Evolutionary conservation across 768 basidiomycete genomes (phyloP).

Genomic region (Rhodotorula graminis): DNA sequence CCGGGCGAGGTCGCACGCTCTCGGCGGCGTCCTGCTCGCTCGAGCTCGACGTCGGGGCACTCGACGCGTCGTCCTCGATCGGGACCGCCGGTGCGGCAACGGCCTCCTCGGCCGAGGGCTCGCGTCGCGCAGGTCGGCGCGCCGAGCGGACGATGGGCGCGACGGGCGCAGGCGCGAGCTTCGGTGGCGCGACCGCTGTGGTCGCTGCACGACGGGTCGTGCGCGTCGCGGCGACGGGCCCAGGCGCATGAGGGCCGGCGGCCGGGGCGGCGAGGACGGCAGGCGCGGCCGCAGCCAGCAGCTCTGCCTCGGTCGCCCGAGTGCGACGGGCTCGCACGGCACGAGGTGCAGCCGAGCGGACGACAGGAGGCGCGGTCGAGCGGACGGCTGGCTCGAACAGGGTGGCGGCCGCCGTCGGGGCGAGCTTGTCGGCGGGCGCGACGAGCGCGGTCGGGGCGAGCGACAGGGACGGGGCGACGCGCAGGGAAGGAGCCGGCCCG

Average conservation of each 20-base stretch:
- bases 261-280: too few relatives aligned
- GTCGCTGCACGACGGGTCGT: constrained; percentile 2
- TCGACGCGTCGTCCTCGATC: background rate
- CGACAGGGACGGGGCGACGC: background rate
- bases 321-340: background rate
- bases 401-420: background rate
- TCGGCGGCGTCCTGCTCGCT: background rate
- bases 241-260: too few relatives aligned
- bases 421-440: constrained; percentile 10
- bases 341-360: background rate
- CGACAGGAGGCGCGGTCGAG: background rate
- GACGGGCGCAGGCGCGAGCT: background rate
- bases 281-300: background rate
- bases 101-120: background rate
- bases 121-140: background rate
- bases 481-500: background rate
- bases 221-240: background rate
- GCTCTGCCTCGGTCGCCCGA: background rate
- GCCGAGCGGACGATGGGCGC: background rate
- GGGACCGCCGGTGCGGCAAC: background rate
- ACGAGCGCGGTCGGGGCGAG: background rate
- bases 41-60: background rate
- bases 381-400: background rate
- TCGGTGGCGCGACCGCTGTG: background rate
- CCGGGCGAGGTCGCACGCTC: background rate